Base-by-base conservation (phyloP, 2,329 filamentous ascomycete genomes). In the Phyllachora maydis region DNA sequence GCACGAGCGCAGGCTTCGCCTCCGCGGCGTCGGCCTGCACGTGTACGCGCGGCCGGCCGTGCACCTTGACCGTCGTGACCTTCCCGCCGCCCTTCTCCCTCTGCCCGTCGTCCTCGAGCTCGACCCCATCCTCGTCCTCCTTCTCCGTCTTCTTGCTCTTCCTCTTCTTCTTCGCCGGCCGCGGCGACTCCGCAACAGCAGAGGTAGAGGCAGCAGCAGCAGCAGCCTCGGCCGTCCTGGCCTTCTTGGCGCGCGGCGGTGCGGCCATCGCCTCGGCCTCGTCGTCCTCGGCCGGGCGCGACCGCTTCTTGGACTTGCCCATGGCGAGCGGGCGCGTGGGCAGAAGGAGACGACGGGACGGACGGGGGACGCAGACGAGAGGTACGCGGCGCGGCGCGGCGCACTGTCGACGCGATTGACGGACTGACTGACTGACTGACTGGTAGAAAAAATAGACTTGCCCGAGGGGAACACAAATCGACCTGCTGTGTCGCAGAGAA, bases 211-310 rank as follows among this genome's bases (percentile, higher is more conserved):
- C 4, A 10, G 20, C 5, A 4, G 20, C 4, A 14, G 12, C 13
- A 4, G 14, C 5, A 12, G 19, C 4, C 28, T 28, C 25, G 8
- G 20, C 11, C 21, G 30, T 30, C 31, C 30, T 30, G 21, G 22
- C 18, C 25, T 34, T 30, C 19, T 28, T 19, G 6, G 16, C 14
- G n/a, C 13, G 8, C 23, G 24, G 24, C 14, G 16, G 11, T 8
- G 11, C 13, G 17, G 23, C 14, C 22, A 23, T 21, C 11, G 18
- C 14, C 7, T 23, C 11, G 14, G 19, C 14, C 7, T 14, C 7
- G 31, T 46, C 41, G 6, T 43, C 35, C 26, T 43, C 41, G 31
- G 46, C 45, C 11, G 30, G 32, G 28, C 36, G 40, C 35, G 42
- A 43, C 30, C 30, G 32, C 16, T 28, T 24, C 26, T 27, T 24